Evolutionary conservation across 331 rosid species (phyloP).

Genomic region (Dryas integrifolia): DNA sequence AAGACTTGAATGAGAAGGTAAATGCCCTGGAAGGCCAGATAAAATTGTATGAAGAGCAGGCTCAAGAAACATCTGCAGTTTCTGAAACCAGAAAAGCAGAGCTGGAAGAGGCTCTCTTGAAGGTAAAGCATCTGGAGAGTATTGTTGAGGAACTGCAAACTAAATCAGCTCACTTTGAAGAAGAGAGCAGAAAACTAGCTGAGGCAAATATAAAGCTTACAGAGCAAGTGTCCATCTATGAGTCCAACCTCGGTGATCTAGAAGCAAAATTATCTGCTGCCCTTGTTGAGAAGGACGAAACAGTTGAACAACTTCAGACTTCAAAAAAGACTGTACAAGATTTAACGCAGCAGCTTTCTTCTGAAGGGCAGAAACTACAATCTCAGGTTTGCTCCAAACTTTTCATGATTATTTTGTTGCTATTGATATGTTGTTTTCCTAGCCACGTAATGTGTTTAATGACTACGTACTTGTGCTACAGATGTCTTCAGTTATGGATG

Average conservation of each 20-base stretch:
- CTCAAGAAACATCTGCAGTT: constrained; percentile 42
- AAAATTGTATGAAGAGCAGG: constrained; percentile 46
- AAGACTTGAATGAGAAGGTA: constrained; percentile 64
- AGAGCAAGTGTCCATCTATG: constrained; percentile 52
- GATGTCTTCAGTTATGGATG: constrained; percentile 71
- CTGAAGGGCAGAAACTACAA: constrained; percentile 62
- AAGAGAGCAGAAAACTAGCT: constrained; percentile 45
- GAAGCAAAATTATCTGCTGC: constrained; percentile 45
- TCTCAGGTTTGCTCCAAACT: constrained; percentile 61
- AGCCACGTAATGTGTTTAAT: not conserved
- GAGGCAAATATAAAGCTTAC: constrained; percentile 61
- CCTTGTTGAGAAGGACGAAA: constrained; percentile 56
- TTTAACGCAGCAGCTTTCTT: constrained; percentile 49
- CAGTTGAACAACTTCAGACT: constrained; percentile 44
- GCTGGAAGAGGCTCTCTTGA: constrained; percentile 56
- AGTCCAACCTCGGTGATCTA: constrained; percentile 56
- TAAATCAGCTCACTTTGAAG: constrained; percentile 53
- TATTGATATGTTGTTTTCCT: constrained; percentile 17
- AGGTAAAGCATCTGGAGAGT: constrained; percentile 57
- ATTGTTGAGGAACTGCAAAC: constrained; percentile 58
- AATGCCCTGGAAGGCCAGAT: constrained; percentile 47
- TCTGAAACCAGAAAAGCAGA: constrained; percentile 47
- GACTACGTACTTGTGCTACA: constrained; percentile 32
- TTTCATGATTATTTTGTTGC: not conserved
- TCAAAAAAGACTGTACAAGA: constrained; percentile 52